Evolutionary conservation across 139 green algal species (phyloP).

Genomic region (Chlorella sp.): DNA sequence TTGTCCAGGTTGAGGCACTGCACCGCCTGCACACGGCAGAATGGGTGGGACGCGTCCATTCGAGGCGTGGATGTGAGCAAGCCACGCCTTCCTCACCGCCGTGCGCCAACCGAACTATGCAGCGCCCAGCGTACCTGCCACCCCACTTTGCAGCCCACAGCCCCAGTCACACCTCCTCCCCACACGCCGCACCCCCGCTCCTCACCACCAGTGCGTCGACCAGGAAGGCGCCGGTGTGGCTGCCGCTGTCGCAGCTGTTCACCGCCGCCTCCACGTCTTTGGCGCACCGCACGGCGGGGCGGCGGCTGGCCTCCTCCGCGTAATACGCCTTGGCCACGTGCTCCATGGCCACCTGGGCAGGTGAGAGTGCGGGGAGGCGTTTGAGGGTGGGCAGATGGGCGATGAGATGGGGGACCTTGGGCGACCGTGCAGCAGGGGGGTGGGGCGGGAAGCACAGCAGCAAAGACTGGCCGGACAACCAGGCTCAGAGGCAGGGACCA

Average conservation of each 20-base stretch:
- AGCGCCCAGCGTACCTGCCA: no score
- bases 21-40: not conserved
- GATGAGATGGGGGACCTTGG: not conserved
- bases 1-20: constrained; percentile 9
- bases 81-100: no score
- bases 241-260: not conserved
- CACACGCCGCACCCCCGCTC: not conserved
- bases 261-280: not conserved
- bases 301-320: not conserved
- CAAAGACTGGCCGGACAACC: not conserved
- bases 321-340: constrained; percentile 13
- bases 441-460: not conserved
- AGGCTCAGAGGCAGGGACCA: not conserved
- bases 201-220: constrained; percentile 10
- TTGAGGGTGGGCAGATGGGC: no score
- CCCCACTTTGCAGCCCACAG: not conserved
- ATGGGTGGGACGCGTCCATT: not conserved
- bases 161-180: not conserved
- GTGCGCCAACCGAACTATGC: no score
- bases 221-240: not conserved
- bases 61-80: no score
- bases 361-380: no score
- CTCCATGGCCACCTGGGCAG: constrained; percentile 17
- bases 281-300: not conserved
- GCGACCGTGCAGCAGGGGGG: not conserved